phyloP scores from a whole-genome alignment of 345 rosid genomes.

The Melaleuca quinquenervia region DNA sequence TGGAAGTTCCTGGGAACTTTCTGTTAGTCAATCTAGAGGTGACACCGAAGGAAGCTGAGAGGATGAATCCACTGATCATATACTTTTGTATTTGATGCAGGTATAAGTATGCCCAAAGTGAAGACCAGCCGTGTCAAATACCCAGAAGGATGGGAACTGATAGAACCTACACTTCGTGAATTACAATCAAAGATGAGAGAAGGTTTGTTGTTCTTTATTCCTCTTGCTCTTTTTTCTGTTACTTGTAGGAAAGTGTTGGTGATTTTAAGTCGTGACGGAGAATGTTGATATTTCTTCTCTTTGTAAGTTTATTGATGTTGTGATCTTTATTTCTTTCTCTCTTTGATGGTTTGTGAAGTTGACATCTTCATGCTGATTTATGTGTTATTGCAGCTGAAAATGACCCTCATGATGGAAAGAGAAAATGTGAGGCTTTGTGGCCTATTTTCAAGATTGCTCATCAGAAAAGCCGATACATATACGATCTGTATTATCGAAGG shows the following conservation, averaged over 20 bases:
- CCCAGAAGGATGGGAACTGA: constrained; percentile 80
- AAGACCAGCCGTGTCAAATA: constrained; percentile 53
- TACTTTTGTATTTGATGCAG: not conserved
- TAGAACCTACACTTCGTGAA: constrained; percentile 66
- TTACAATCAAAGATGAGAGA: constrained; percentile 74
- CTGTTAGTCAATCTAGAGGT: not conserved
- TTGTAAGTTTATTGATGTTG: not conserved
- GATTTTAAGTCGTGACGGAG: not conserved
- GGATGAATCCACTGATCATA: not conserved
- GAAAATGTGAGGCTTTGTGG: constrained; percentile 75
- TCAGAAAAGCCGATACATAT: constrained; percentile 70
- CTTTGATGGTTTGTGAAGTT: not conserved
- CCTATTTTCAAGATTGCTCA: constrained; percentile 73
- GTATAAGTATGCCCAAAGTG: constrained; percentile 55
- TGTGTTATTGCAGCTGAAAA: constrained; percentile 42
- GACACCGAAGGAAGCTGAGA: not conserved
- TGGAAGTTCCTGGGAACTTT: not conserved
- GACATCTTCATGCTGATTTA: not conserved
- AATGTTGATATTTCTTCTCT: not conserved
- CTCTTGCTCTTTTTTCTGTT: not conserved
- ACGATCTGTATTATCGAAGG: constrained; percentile 51
- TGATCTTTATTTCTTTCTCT: not conserved
- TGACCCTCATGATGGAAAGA: constrained; percentile 73
- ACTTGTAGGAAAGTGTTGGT: not conserved
- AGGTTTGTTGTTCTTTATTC: constrained; percentile 17